Conservation (phyloP, 2,329 filamentous ascomycete genomes). For the Clarireedia paspali region DNA sequence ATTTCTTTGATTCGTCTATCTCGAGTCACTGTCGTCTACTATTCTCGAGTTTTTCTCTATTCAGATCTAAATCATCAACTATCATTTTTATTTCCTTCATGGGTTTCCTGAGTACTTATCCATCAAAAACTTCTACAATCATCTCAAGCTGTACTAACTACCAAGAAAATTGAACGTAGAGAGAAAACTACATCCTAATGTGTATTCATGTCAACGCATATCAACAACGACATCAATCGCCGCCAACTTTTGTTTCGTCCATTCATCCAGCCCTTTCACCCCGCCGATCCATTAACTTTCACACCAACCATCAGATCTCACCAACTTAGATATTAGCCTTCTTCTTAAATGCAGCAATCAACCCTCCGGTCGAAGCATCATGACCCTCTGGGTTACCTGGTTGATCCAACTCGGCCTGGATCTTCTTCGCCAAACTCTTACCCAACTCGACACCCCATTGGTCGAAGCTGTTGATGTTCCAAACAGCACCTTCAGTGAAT, state of each 20-base stretch:
- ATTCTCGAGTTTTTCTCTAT: no score
- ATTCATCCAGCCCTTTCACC: background rate
- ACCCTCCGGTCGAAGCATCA: slow-evolving; percentile 78
- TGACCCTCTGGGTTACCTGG: slow-evolving; percentile 64
- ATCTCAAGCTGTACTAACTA: no score
- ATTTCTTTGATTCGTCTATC: no score
- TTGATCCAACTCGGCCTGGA: slow-evolving; percentile 76
- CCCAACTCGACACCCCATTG: slow-evolving; percentile 99
- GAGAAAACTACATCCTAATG: no score
- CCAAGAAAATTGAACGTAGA: no score
- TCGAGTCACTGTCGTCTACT: no score
- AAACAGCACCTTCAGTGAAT: slow-evolving; percentile 94
- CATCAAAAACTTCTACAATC: no score
- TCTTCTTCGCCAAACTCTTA: slow-evolving; percentile 92
- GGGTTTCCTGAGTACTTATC: no score
- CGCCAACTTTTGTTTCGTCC: background rate
- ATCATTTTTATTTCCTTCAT: no score
- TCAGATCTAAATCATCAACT: no score
- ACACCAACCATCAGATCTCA: background rate
- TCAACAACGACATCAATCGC: no score
- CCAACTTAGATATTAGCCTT: slow-evolving; percentile 19
- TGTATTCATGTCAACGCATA: no score
- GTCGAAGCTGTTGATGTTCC: slow-evolving; percentile 99
- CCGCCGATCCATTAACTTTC: background rate
- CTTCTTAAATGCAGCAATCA: slow-evolving; percentile 91